These are phyloP conservation scores for Aurantiochytrium sp. DNA, from an alignment of 108 stramenopile genomes.

Conservation along the genomic window DNA sequence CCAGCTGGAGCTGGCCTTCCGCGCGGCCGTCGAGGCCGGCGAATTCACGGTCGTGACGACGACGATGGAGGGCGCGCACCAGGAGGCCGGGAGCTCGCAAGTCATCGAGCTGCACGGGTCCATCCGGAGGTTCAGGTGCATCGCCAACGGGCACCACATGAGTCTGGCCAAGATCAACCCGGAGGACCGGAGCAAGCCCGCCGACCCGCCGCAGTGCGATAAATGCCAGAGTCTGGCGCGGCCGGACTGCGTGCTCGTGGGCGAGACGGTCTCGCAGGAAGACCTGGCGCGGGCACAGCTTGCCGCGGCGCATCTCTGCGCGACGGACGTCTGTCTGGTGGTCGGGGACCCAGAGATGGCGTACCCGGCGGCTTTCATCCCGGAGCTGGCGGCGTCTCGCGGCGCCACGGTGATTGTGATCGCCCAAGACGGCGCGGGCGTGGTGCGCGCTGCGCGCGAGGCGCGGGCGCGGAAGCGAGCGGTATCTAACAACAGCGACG, in stretches of 20 bases:
- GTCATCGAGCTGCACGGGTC: not conserved
- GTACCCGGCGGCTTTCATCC: not conserved
- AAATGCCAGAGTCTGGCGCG: not conserved
- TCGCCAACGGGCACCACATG: not conserved
- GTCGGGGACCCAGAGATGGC: not conserved
- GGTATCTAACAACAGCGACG: no score
- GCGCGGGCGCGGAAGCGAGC: no score
- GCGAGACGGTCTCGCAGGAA: not conserved
- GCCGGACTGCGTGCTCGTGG: not conserved
- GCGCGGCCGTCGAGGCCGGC: not conserved
- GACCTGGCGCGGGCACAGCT: not conserved
- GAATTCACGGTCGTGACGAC: not conserved
- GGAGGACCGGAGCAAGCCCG: no score
- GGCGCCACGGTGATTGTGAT: not conserved
- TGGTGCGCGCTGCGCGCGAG: not conserved
- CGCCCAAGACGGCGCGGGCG: not conserved
- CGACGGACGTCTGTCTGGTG: not conserved
- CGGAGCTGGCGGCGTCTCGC: not conserved
- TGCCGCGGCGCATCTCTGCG: not conserved
- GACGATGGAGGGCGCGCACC: not conserved
- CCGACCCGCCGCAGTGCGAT: no score
- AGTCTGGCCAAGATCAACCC: no score
- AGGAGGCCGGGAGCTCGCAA: not conserved
- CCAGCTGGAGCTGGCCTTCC: not conserved
- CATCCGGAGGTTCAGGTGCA: not conserved